Percentiles rank a stretch among this genome's conserved stretches.
phyloP scores from a whole-genome alignment of 2,329 filamentous ascomycete genomes.

The Dendryphion nanum region DNA sequence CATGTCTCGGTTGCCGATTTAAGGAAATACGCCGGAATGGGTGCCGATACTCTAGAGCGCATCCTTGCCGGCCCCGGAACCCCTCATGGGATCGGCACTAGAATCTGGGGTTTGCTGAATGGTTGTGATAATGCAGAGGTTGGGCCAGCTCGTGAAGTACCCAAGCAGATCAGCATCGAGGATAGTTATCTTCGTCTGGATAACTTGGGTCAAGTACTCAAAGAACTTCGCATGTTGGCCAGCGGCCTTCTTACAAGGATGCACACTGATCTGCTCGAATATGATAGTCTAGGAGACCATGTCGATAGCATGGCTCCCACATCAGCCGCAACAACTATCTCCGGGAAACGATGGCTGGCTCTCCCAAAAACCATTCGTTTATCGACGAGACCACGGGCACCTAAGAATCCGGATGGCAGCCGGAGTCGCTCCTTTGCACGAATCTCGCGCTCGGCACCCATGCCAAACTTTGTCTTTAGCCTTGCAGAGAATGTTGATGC shows the following conservation, averaged over 20 bases:
- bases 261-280: conserved; percentile 68
- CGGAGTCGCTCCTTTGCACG: conserved; percentile 63
- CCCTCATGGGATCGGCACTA: conserved; percentile 68
- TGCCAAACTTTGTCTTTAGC: conserved; percentile 73
- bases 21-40: conserved; percentile 62
- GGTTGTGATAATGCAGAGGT: conserved; percentile 77
- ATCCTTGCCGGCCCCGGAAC: conserved; percentile 69
- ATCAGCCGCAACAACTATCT: background rate
- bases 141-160: conserved; percentile 66
- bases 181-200: conserved; percentile 80
- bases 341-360: conserved; percentile 65
- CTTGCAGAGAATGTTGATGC: conserved; percentile 57
- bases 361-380: conserved; percentile 79
- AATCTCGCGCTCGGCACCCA: conserved; percentile 70
- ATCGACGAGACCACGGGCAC: conserved; percentile 66
- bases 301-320: background rate
- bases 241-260: conserved; percentile 73
- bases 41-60: conserved; percentile 62
- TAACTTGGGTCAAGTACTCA: conserved; percentile 60
- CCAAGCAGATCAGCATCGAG: conserved; percentile 90
- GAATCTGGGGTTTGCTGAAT: conserved; percentile 76
- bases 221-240: conserved; percentile 68
- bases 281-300: conserved; percentile 32
- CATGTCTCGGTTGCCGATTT: conserved; percentile 65
- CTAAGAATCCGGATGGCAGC: conserved; percentile 52